phyloP scores from a whole-genome alignment of 2,329 filamentous ascomycete species.

The Cladosporium sp. region DNA sequence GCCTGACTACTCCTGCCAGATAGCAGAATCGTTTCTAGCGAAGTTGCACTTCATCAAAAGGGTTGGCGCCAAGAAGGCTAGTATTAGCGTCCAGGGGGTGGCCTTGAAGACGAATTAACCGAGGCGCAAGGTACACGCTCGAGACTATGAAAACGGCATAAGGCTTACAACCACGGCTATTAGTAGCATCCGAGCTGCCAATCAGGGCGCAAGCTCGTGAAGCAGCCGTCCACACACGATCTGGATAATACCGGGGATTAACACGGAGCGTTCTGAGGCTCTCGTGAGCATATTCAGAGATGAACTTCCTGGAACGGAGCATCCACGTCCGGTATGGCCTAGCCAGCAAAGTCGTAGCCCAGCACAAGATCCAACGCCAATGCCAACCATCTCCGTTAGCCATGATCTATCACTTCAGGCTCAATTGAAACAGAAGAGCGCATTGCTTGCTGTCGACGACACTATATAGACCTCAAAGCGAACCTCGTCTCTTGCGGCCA shows the following conservation, averaged over 20 bases:
- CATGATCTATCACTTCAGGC: neutral
- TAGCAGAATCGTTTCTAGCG: neutral
- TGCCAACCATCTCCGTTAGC: neutral
- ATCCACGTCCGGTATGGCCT: too few species aligned
- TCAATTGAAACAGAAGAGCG: neutral
- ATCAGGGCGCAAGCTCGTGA: too few species aligned
- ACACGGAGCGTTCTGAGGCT: too few species aligned
- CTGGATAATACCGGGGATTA: too few species aligned
- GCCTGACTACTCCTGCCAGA: too few species aligned
- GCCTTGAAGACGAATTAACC: neutral
- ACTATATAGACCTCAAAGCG: neutral
- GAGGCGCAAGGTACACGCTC: neutral
- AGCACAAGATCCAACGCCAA: neutral
- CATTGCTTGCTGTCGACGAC: neutral
- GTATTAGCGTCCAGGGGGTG: neutral
- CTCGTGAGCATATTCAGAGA: too few species aligned
- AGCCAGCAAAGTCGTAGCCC: too few species aligned
- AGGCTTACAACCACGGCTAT: too few species aligned
- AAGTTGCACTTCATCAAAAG: neutral
- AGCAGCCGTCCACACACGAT: too few species aligned
- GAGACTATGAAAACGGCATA: neutral
- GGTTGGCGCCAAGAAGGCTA: neutral
- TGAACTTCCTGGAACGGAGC: too few species aligned
- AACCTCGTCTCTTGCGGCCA: neutral
- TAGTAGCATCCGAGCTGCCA: too few species aligned